Evolutionary conservation across 352 stramenopile species (phyloP), one percentile per base, ranked within the genome.

Genomic region (Hyaloperonospora brassicae): DNA sequence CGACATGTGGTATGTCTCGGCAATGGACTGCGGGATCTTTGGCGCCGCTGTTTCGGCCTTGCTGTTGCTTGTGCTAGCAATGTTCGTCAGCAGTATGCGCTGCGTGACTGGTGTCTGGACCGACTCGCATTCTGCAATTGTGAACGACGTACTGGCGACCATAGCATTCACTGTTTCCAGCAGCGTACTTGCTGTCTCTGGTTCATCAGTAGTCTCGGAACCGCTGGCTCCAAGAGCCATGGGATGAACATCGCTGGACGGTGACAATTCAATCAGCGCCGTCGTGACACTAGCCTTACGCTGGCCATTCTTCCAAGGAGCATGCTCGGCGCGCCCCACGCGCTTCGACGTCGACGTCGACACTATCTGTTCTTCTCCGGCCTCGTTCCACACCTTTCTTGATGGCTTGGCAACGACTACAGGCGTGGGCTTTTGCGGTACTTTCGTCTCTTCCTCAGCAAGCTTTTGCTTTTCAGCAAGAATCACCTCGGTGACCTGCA

Each of bases 401-500:
- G 43, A 63, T 21, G 45, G 42, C 11, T 63, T 58, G 22, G 30
- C 35, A 42, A 31, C 10, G 8, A 50, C 38, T 9, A n/a, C 39
- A 35, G 45, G 10, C 46, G 47, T 21, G 24, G 44, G 36, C 9
- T 50, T 36, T 42, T 54, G 48, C 14, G 54, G 31, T 6, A 50
- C 42, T 6, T 73, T 73, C 0, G 59, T 47, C 34, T 75, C 72
- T 34, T 73, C 51, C 0, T 60, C 64, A 12, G 62, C 56, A 30
- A 79, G 55, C 50, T 75, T 76, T 2, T 57, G 25, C 59, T 86
- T 85, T 47, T 83, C 79, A 7, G 64, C 38, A 13, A 63, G 52
- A 36, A 94, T 84, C 55, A 92, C 69, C 14, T 63, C 74, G 24
- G 76, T 87, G 45, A 94, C 64, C 35, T 90, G 69, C 34, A 83